phyloP scores from a whole-genome alignment of 2,329 filamentous ascomycete genomes.

The Sporothrix variecibatus region DNA sequence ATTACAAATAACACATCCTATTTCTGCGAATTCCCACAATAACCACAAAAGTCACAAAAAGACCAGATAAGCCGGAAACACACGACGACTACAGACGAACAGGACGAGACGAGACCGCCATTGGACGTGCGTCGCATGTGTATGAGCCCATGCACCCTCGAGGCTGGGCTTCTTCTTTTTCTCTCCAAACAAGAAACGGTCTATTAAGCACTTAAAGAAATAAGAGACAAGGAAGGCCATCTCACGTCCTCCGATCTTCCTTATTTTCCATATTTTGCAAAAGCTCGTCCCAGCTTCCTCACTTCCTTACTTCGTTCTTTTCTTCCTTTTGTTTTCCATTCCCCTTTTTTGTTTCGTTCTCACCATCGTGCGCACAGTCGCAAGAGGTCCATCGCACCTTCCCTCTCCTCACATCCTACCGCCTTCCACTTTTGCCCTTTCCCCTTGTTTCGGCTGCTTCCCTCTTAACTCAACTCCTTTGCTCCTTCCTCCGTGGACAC shows the following conservation, averaged over 20 bases:
- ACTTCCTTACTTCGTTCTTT: not conserved
- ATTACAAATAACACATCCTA: conserved; percentile 5
- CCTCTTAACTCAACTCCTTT: not conserved
- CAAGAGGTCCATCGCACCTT: not conserved
- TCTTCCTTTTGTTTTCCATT: not conserved
- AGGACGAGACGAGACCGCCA: not conserved
- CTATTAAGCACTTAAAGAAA: not conserved
- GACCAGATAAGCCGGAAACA: not conserved
- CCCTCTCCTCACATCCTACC: not conserved
- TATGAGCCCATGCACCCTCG: conserved; percentile 19
- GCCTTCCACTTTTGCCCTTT: not conserved
- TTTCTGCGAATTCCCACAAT: not conserved
- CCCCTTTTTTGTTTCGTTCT: conserved; percentile 1
- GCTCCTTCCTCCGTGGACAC: conserved; percentile 9
- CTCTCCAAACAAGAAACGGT: not conserved
- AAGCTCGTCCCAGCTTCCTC: not conserved
- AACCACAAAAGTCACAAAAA: not conserved
- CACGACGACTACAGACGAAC: not conserved
- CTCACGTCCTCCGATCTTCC: not conserved
- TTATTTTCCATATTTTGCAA: not conserved
- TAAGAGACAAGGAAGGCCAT: not conserved
- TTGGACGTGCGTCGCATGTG: conserved; percentile 21
- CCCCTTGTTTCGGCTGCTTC: not conserved
- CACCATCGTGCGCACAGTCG: conserved; percentile 6
- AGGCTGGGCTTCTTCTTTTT: not conserved